Evolutionary conservation across 2,329 filamentous ascomycete species (phyloP).

Genomic region (Colletotrichum tofieldiae): DNA sequence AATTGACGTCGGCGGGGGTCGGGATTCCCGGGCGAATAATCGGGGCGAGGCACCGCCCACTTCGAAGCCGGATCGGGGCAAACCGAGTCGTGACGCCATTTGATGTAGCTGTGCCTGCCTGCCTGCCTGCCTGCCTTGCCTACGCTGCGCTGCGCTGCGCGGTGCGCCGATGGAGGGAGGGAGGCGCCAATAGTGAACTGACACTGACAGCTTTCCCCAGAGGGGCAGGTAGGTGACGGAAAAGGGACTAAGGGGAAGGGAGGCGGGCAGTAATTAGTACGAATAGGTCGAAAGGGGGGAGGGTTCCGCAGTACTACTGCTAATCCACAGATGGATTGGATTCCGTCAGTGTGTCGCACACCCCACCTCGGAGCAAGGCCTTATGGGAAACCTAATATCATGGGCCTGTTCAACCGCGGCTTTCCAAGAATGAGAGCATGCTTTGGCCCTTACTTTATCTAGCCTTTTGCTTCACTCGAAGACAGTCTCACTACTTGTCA

Average conservation of each 20-base stretch:
- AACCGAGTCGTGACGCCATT: conserved; percentile 21
- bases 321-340: neutral
- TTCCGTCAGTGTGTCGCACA: conserved; percentile 12
- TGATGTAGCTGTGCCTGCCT: neutral
- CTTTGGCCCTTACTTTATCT: conserved; percentile 1
- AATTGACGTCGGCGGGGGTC: neutral
- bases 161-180: neutral
- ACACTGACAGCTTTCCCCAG: neutral
- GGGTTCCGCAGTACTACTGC: neutral
- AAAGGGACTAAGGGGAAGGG: neutral
- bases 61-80: conserved; percentile 12
- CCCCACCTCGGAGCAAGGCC: conserved; percentile 15
- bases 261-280: neutral
- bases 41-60: conserved; percentile 3
- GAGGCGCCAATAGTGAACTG: neutral
- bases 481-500: neutral
- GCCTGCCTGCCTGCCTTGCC: too few relatives aligned
- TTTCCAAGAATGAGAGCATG: neutral
- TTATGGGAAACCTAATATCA: conserved; percentile 24
- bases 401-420: neutral
- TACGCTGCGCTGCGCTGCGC: neutral
- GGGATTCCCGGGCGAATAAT: neutral
- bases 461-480: conserved; percentile 7
- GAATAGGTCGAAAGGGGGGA: too few relatives aligned
- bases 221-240: neutral